Evolutionary conservation across 176 grass and related monocot genomes (phyloP), one percentile per base, ranked within the genome.

Genomic region (Aegilops speltoides): DNA sequence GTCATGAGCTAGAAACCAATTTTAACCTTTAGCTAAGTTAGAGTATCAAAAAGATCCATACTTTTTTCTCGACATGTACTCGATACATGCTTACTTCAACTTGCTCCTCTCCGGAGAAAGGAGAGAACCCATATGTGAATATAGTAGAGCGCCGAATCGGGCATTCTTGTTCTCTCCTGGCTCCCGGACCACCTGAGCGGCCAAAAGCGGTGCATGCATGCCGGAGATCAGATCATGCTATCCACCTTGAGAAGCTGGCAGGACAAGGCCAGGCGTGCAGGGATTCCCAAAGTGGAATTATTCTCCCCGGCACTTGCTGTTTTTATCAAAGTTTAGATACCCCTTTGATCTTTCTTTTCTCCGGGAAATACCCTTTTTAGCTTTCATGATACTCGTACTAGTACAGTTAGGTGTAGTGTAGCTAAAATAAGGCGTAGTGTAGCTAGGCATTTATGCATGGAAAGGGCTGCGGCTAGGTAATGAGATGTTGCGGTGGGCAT

Each of bases 281-380:
- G 25, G 64, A 17, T 63, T 36, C 81, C 81, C 75, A 79, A 84
- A 79, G 81, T 48, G 10, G 74, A 14, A 89, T 84, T 43, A 89
- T 84, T 84, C 64, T 73, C 15, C 74, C 81, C 54, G 26, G 38
- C 54, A 28, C 65, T 84, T 83, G 7, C 87, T 64, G 62, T 89
- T 73, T 84, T 46, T 78, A 82, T 66, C 73, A 79, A 79, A 89
- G 87, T 56, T 72, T 7, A 46, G 29, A 31, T 64, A 54, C 87
- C n/a, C 73, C 33, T 22, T 70, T 45, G 54, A 59, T 3, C 54
- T 59, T 59, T 59, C 54, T 59, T 59, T 6, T 3, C 19, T 22
- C 54, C 54, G 54, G 2, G 20, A 25, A 28, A 40, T 63, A 37
- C 87, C n/a, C 73, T 69, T 22, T 70, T 8, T 50, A 50, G 74